These are phyloP conservation scores for Acanthamoeba castellanii DNA, from an alignment of 208 protist genomes.

Conservation along the genomic window DNA sequence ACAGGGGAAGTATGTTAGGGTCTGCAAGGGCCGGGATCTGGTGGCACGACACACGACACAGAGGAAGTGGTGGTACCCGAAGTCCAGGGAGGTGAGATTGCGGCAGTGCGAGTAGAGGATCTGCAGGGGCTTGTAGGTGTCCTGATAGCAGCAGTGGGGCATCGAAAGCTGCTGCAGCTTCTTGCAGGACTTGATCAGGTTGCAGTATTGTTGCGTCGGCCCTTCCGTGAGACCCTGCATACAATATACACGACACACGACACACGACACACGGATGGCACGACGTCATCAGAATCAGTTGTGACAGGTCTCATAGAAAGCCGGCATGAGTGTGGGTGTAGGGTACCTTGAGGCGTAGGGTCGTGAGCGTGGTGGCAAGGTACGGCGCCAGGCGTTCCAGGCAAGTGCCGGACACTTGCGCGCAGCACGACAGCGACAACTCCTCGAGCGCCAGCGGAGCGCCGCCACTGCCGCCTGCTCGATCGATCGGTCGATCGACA, in stretches of 20 bases:
- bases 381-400: slow-evolving; percentile 7
- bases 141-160: slow-evolving; percentile 59
- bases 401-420: slow-evolving; percentile 5
- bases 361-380: slow-evolving; percentile 27
- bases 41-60: background rate
- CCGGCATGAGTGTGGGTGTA: background rate
- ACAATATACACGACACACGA: background rate
- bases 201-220: slow-evolving; percentile 34
- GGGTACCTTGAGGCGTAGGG: slow-evolving; percentile 39
- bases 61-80: slow-evolving; percentile 8
- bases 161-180: slow-evolving; percentile 59
- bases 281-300: too few relatives aligned
- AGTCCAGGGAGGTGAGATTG: slow-evolving; percentile 50
- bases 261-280: too few relatives aligned
- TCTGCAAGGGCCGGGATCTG: background rate
- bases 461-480: background rate
- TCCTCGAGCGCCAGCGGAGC: slow-evolving; percentile 29
- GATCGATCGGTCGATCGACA: too few relatives aligned
- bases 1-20: background rate
- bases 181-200: slow-evolving; percentile 36
- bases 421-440: slow-evolving; percentile 36
- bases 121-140: slow-evolving; percentile 60
- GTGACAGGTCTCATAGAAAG: too few relatives aligned
- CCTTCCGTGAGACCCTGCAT: slow-evolving; percentile 10
- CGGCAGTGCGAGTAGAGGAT: slow-evolving; percentile 1